Evolutionary conservation across 2,329 filamentous ascomycete species (phyloP).

Genomic region (Trichoderma lentiforme): DNA sequence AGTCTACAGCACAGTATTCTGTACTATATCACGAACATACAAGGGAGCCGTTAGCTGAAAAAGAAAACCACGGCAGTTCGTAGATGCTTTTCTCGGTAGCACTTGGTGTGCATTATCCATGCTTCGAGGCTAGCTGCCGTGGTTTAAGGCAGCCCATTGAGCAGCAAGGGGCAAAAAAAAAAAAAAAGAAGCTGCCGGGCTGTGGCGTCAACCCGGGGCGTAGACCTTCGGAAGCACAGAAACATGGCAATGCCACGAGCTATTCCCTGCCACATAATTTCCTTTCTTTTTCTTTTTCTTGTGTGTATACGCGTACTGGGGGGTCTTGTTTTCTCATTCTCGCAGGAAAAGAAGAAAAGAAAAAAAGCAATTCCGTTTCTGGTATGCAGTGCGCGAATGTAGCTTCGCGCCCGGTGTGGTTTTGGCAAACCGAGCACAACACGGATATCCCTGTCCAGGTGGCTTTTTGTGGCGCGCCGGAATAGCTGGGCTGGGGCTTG

Average conservation of each 20-base stretch:
- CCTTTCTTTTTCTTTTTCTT: not conserved
- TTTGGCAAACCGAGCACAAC: not conserved
- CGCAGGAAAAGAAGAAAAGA: not conserved
- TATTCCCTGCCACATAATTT: not conserved
- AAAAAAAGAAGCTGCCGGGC: not conserved
- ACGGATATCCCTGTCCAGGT: not conserved
- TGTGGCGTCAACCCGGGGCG: not conserved
- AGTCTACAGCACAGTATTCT: not conserved
- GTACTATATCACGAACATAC: not conserved
- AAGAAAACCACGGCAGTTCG: not conserved
- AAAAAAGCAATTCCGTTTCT: not conserved
- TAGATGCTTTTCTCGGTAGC: not conserved
- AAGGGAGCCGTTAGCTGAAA: not conserved
- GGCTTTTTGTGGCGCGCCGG: not conserved
- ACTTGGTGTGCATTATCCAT: not conserved
- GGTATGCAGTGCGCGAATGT: constrained; percentile 11
- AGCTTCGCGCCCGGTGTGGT: not conserved
- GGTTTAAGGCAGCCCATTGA: not conserved
- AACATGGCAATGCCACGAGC: not conserved
- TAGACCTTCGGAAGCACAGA: not conserved
- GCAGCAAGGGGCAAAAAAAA: not conserved
- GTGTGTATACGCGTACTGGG: not conserved
- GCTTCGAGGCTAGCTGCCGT: not conserved
- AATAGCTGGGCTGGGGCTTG: not conserved
- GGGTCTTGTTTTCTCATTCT: not conserved